Evolutionary conservation across 2,329 filamentous ascomycete genomes (phyloP).

Genomic region (Alternaria ethzedia): DNA sequence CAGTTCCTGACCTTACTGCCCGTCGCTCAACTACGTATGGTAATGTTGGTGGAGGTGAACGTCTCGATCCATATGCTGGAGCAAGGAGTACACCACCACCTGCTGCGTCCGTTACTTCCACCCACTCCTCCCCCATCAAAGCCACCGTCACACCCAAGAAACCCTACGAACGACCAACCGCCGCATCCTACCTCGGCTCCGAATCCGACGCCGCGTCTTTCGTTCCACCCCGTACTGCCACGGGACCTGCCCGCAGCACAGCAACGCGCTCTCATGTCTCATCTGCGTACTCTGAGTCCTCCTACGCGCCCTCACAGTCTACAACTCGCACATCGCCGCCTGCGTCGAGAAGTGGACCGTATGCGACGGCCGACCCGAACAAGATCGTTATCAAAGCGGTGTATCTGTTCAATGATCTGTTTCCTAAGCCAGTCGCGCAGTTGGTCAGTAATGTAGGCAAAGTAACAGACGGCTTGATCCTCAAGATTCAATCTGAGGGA

Average conservation of each 20-base stretch:
- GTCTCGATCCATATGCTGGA: constrained; percentile 70
- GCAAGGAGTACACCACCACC: constrained; percentile 57
- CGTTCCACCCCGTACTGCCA: constrained; percentile 37
- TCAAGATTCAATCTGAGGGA: constrained; percentile 91
- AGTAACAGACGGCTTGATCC: constrained; percentile 89
- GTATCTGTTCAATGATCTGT: constrained; percentile 89
- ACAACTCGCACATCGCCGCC: constrained; percentile 85
- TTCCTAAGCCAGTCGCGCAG: constrained; percentile 87
- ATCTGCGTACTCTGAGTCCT: constrained; percentile 77
- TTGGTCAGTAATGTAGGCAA: constrained; percentile 82
- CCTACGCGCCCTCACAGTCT: constrained; percentile 83
- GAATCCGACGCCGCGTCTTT: constrained; percentile 47
- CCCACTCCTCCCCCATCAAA: constrained; percentile 48
- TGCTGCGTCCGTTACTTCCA: constrained; percentile 42
- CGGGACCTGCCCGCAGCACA: constrained; percentile 42
- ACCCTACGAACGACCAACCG: constrained; percentile 57
- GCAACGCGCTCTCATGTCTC: constrained; percentile 44
- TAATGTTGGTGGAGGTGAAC: constrained; percentile 66
- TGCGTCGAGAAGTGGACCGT: constrained; percentile 76
- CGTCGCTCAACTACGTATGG: constrained; percentile 49
- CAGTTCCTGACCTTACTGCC: constrained; percentile 25
- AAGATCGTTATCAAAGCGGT: constrained; percentile 96
- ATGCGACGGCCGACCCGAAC: constrained; percentile 87
- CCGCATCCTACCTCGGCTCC: constrained; percentile 63
- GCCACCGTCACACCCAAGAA: constrained; percentile 49